Evolutionary conservation across 2,329 filamentous ascomycete genomes (phyloP).

Genomic region (Microcera coccophila): DNA sequence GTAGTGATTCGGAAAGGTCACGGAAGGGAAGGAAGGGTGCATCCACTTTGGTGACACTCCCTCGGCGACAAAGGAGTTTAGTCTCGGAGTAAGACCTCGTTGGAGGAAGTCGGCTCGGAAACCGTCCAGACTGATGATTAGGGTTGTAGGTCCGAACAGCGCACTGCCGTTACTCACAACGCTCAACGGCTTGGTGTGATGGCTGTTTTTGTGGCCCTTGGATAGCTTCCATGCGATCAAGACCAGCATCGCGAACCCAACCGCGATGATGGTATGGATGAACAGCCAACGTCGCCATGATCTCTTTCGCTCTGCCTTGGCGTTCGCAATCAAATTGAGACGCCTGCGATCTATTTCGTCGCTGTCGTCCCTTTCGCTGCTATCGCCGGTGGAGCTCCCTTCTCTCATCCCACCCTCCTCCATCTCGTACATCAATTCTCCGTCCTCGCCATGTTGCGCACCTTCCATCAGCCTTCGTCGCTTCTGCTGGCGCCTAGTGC

Average conservation of each 20-base stretch:
- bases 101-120: constrained; percentile 92
- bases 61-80: constrained; percentile 72
- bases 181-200: constrained; percentile 25
- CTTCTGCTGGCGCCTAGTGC: constrained; percentile 50
- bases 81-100: constrained; percentile 74
- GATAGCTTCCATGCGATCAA: constrained; percentile 59
- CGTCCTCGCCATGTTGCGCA: constrained; percentile 62
- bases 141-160: constrained; percentile 84
- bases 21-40: constrained; percentile 89
- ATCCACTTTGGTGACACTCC: constrained; percentile 91
- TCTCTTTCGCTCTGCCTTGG: constrained; percentile 47
- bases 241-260: constrained; percentile 54
- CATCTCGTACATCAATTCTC: constrained; percentile 83
- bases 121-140: constrained; percentile 90
- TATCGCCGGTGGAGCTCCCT: constrained; percentile 60
- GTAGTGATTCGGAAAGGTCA: constrained; percentile 96
- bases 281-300: constrained; percentile 53
- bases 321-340: constrained; percentile 46
- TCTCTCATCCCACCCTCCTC: constrained; percentile 73
- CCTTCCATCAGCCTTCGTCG: constrained; percentile 50
- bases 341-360: constrained; percentile 53
- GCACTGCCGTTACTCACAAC: constrained; percentile 77
- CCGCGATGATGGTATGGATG: constrained; percentile 48
- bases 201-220: constrained; percentile 39
- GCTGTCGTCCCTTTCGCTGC: constrained; percentile 59